Base-by-base conservation (phyloP, 139 green algal species). In the Chlamydomonas asymmetrica region DNA sequence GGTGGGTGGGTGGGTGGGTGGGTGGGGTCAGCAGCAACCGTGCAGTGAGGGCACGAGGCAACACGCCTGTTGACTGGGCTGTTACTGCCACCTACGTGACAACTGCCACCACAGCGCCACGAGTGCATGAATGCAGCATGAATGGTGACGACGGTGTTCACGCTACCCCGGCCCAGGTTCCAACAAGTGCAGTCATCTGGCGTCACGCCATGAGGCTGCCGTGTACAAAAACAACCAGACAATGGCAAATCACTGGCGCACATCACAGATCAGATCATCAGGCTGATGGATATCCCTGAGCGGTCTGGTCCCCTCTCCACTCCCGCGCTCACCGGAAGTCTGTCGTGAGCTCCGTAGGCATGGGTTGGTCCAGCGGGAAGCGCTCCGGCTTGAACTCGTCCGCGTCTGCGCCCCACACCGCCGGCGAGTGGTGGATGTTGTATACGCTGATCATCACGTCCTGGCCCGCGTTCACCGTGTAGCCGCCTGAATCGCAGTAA, bases 381-480 rank as follows among this genome's bases (percentile, higher is more conserved):
- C 97, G 87, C 89, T 97, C 92, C 0, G 97, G 97, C 27, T 88
- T 64, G 82, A 99, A 99, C 5, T 84, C 86, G 39, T 98, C 84
- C 5, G 71, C 60, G 39, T 65, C 57, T 18, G 35, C 62, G 18
- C 97, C 93, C 89, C 91, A 94, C 31, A 94, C 91, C 37, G 80
- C 84, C 20, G 87, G 76, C n/a, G 80, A 90, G 80, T 91, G 92
- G 81, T 99, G 96, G 48, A 99, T 93, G 89, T 99, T 99, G 89
- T 98, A 99, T 2, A 99, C 89, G 54, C 70, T 87, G 71, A 99
- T 96, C 90, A 99, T 97, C 18, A 99, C 88, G 78, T 99, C 96
- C 82, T 99, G 96, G 0, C 88, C 88, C 60, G 76, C 72, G 0
- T 87, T 88, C 35, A 97, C 88, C 88, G n/a, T n/a, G n/a, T n/a